Percentiles rank a stretch among this genome's conserved stretches.
These are phyloP conservation scores for Biscogniauxia mediterranea DNA, from an alignment of 2,329 filamentous ascomycete species.

Conservation along the genomic window DNA sequence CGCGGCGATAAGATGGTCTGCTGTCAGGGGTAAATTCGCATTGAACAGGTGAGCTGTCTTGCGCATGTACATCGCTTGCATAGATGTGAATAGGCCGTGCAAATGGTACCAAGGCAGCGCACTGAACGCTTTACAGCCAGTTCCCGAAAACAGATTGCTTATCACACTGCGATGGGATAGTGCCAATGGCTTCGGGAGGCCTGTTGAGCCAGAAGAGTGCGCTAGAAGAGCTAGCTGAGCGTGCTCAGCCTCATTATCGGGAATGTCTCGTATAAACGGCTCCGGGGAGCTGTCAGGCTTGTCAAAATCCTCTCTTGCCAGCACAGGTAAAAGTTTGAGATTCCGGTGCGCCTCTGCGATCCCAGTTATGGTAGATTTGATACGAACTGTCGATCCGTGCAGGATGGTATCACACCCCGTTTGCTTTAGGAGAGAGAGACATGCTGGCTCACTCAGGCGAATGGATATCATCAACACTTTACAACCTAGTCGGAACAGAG, in stretches of 20 bases:
- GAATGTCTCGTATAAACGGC: constrained; percentile 25
- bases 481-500: constrained; percentile 43
- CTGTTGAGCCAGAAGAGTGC: constrained; percentile 49
- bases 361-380: constrained; percentile 32
- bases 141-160: constrained; percentile 33
- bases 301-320: constrained; percentile 23
- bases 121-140: constrained; percentile 41
- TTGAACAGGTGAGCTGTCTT: constrained; percentile 42
- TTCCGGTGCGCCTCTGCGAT: constrained; percentile 23
- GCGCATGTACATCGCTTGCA: constrained; percentile 44
- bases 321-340: constrained; percentile 24
- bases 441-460: constrained; percentile 40
- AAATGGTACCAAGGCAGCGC: constrained; percentile 44
- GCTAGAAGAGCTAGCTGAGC: constrained; percentile 38
- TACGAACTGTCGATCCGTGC: constrained; percentile 34
- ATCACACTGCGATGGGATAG: constrained; percentile 41
- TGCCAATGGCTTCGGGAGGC: constrained; percentile 44
- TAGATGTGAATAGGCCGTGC: constrained; percentile 40
- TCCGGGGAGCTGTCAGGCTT: constrained; percentile 14
- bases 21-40: constrained; percentile 38
- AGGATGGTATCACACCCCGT: constrained; percentile 37
- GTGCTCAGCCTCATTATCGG: constrained; percentile 28
- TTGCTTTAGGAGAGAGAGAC: constrained; percentile 37
- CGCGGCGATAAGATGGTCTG: constrained; percentile 34
- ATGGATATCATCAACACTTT: constrained; percentile 43